Evolutionary conservation across 306 rosid species (phyloP), one percentile per base, ranked within the genome.

Genomic region (Prunus fruticosa): DNA sequence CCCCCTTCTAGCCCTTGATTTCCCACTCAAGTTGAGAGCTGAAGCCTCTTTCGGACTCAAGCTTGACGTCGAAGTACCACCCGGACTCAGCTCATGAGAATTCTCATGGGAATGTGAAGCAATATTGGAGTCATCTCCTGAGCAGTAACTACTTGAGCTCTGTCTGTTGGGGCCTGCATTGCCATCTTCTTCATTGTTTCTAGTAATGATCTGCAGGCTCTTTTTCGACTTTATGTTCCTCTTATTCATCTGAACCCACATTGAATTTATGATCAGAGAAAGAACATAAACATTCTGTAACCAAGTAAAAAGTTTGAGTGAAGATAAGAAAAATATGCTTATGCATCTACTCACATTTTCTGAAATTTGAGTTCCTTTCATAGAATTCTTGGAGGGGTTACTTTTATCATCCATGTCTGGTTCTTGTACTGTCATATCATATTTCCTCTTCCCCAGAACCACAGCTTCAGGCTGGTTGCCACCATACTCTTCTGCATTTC

Each of bases 141-240:
- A 91, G 87, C 86, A 85, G 84, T 83, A 84, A 75, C 75, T 81
- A 76, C 91, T 88, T 30, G 86, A 87, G 75, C 78, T 85, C 81
- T 80, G 93, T 74, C 87, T 81, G 64, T 79, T 83, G 73, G 11
- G 68, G 52, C 28, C 63, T 4, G 68, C 85, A 5, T 23, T 63
- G 20, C 57, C 73, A 56, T 83, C 84, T 66, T 87, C 89, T 61
- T 90, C 93, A 19, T 68, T 69, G 73, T 75, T 75, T 82, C 82
- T 87, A n/a, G 43, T 60, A 16, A 76, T 77, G n/a, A 62, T 80
- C 53, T 86, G 92, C 78, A 61, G 75, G 49, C 71, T 83, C 87
- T 90, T 93, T 82, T 67, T 83, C 19, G 90, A 32, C 72, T 63
- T 89, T 14, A 22, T 67, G 75, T 73, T 82, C 81, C 77, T 83